Percentiles rank a stretch among this genome's conserved stretches.
Conservation (phyloP, 352 stramenopile species). For the Aphanomyces cochlioides region DNA sequence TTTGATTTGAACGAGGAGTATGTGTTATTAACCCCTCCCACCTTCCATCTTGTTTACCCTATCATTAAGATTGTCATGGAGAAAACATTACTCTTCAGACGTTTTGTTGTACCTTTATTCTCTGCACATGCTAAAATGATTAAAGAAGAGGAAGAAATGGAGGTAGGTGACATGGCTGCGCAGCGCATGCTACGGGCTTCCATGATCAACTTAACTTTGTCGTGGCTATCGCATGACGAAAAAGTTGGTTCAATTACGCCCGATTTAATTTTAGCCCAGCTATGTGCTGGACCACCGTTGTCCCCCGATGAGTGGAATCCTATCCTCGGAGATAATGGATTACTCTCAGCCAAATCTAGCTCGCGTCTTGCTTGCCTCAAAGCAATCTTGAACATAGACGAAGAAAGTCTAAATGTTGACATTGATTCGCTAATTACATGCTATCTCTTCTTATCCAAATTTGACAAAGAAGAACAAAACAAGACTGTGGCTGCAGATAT, state of each 20-base stretch:
- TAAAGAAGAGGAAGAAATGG: conserved; percentile 80
- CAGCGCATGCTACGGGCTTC: conserved; percentile 68
- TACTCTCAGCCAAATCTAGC: conserved; percentile 57
- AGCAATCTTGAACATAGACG: conserved; percentile 53
- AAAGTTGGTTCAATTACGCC: conserved; percentile 55
- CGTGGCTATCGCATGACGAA: conserved; percentile 56
- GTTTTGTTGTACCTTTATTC: conserved; percentile 71
- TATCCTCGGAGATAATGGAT: conserved; percentile 59
- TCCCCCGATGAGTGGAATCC: conserved; percentile 61
- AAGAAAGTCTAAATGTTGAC: conserved; percentile 26
- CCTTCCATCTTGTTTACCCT: conserved; percentile 74
- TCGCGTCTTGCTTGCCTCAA: conserved; percentile 57
- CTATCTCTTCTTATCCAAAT: conserved; percentile 61
- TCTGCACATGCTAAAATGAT: conserved; percentile 82
- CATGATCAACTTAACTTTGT: conserved; percentile 69
- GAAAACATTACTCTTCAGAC: conserved; percentile 48
- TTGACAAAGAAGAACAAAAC: conserved; percentile 61
- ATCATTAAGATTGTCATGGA: conserved; percentile 57
- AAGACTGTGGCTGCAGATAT: conserved; percentile 53
- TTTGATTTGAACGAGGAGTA: conserved; percentile 61
- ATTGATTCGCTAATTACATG: conserved; percentile 36
- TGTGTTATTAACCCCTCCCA: conserved; percentile 66
- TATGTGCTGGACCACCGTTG: conserved; percentile 56
- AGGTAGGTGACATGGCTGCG: conserved; percentile 73
- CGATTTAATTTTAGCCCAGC: conserved; percentile 48